phyloP scores from a whole-genome alignment of 1,284 basidiomycete species.

The Lentinus polychrous region DNA sequence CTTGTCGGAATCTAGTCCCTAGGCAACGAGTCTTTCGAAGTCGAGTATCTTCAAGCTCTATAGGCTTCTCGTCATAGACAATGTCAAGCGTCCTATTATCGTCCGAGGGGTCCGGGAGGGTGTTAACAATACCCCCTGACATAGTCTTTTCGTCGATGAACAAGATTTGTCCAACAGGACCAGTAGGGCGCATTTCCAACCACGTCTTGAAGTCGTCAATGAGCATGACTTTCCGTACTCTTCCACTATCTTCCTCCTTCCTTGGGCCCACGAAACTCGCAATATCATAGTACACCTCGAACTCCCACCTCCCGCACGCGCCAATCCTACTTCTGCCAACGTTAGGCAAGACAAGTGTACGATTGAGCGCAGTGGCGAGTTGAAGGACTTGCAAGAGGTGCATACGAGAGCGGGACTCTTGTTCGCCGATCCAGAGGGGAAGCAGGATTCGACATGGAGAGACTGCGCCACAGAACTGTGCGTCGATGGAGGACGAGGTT shows the following conservation, averaged over 20 bases:
- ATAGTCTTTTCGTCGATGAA: slow-evolving; percentile 13
- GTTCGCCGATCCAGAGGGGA: slow-evolving; percentile 38
- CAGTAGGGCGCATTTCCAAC: slow-evolving; percentile 21
- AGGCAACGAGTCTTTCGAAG: slow-evolving; percentile 16
- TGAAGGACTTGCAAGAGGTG: slow-evolving; percentile 38
- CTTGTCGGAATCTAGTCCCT: slow-evolving; percentile 12
- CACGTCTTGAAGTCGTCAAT: slow-evolving; percentile 32
- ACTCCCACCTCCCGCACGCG: slow-evolving; percentile 36
- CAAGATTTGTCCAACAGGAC: slow-evolving; percentile 21
- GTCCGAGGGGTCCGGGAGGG: not conserved
- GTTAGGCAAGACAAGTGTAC: slow-evolving; percentile 46
- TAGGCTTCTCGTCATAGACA: slow-evolving; percentile 4
- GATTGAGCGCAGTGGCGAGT: slow-evolving; percentile 35
- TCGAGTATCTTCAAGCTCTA: slow-evolving; percentile 8
- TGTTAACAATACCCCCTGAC: not conserved
- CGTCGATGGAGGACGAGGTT: slow-evolving; percentile 14
- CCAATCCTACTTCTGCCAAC: slow-evolving; percentile 43
- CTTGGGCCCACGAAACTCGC: slow-evolving; percentile 16
- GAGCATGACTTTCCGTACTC: slow-evolving; percentile 18
- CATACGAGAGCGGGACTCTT: slow-evolving; percentile 41
- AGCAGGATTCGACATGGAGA: slow-evolving; percentile 37
- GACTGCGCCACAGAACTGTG: slow-evolving; percentile 16
- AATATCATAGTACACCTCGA: slow-evolving; percentile 40
- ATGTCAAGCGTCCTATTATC: slow-evolving; percentile 6
- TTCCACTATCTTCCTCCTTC: slow-evolving; percentile 6